These are phyloP conservation scores for Sphaerulina populicola DNA, from an alignment of 2,329 filamentous ascomycete genomes.

Conservation along the genomic window DNA sequence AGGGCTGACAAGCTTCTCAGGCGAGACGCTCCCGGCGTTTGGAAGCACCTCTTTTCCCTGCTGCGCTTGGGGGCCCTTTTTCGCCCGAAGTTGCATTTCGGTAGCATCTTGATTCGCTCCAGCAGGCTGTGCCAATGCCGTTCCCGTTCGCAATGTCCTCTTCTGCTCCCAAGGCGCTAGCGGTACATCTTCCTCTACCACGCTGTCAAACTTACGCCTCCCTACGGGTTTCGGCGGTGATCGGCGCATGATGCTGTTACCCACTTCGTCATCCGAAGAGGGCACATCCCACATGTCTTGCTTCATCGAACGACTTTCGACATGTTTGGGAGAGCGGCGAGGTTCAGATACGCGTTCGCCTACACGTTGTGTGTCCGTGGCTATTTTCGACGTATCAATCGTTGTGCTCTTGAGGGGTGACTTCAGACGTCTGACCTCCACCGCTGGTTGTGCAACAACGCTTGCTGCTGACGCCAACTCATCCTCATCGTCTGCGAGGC, in stretches of 20 bases:
- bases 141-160: background rate
- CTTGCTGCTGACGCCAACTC: slow-evolving; percentile 6
- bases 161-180: slow-evolving; percentile 27
- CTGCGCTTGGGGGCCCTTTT: background rate
- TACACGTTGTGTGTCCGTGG: slow-evolving; percentile 14
- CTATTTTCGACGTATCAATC: background rate
- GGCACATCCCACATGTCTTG: slow-evolving; percentile 39
- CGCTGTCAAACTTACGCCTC: slow-evolving; percentile 14
- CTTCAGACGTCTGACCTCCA: background rate
- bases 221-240: slow-evolving; percentile 14
- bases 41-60: background rate
- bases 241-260: slow-evolving; percentile 14
- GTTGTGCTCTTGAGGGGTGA: background rate
- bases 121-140: background rate
- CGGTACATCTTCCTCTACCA: slow-evolving; percentile 6
- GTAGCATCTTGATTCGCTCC: background rate
- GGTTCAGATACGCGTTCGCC: slow-evolving; percentile 13
- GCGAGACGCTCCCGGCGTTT: background rate
- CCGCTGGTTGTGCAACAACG: background rate
- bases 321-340: slow-evolving; percentile 5
- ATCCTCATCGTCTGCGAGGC: slow-evolving; percentile 19
- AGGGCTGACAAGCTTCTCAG: slow-evolving; percentile 7
- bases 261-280: slow-evolving; percentile 29
- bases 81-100: background rate
- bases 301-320: slow-evolving; percentile 14